Evolutionary conservation across 75 land plant species (phyloP).

Genomic region (Cryptomeria japonica): DNA sequence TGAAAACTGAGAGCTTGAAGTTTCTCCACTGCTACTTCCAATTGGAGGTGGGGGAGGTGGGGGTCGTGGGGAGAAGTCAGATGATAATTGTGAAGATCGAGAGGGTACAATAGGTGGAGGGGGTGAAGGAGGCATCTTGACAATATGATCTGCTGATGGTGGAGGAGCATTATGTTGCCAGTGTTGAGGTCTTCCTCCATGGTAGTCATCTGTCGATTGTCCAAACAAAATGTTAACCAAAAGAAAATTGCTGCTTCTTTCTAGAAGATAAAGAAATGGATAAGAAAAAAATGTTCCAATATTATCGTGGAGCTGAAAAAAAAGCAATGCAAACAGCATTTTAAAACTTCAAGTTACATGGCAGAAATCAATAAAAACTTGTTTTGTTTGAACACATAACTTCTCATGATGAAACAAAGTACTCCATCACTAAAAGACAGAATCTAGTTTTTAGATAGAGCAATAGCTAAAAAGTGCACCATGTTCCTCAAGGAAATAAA

Average conservation of each 20-base stretch:
- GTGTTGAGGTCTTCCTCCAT: slow-evolving; percentile 24
- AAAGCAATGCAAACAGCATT: not conserved
- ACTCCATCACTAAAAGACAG: not conserved
- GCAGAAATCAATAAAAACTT: not conserved
- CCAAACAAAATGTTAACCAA: not conserved
- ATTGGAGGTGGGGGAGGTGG: slow-evolving; percentile 47
- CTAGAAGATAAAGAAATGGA: not conserved
- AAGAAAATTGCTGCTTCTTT: not conserved
- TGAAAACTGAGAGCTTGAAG: slow-evolving; percentile 22
- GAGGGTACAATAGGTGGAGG: slow-evolving; percentile 17
- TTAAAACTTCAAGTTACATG: not conserved
- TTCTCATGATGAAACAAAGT: not conserved
- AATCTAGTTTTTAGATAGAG: not conserved
- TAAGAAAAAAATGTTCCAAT: not conserved
- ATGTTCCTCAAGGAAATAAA: not conserved
- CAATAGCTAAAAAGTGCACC: not conserved
- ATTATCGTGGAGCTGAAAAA: not conserved
- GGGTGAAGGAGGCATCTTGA: slow-evolving; percentile 19
- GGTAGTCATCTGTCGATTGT: slow-evolving; percentile 16
- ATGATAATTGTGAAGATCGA: slow-evolving; percentile 16
- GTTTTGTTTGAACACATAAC: no score
- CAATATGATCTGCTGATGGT: slow-evolving; percentile 14
- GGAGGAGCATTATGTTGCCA: slow-evolving; percentile 32
- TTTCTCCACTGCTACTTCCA: slow-evolving; percentile 14
- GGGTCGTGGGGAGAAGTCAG: not conserved